phyloP scores from a whole-genome alignment of 768 basidiomycete species.

The Tricholoma furcatifolium region DNA sequence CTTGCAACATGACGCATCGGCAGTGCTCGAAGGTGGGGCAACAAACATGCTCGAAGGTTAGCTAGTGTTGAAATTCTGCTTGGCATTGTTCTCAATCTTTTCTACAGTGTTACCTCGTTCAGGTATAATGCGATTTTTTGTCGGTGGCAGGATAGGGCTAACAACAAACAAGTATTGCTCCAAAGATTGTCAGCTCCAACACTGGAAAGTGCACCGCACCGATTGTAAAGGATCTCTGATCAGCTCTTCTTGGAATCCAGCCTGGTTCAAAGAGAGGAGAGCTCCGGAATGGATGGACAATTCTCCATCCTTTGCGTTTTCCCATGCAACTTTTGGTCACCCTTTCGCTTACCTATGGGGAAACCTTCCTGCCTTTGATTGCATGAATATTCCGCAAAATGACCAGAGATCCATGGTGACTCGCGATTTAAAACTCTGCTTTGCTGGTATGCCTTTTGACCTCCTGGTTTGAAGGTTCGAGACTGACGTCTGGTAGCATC shows the following conservation, averaged over 20 bases:
- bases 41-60: conserved; percentile 29
- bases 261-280: conserved; percentile 26
- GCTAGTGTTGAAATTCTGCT: neutral
- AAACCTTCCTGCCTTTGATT: conserved; percentile 28
- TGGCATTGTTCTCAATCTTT: neutral
- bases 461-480: neutral
- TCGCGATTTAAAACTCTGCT: conserved; percentile 25
- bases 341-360: conserved; percentile 19
- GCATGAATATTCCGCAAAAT: conserved; percentile 23
- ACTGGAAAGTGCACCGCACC: conserved; percentile 28
- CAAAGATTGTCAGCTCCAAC: conserved; percentile 27
- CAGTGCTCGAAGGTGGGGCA: conserved; percentile 13
- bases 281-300: conserved; percentile 21
- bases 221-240: conserved; percentile 27
- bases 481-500: conserved; percentile 15
- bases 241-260: conserved; percentile 26
- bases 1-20: neutral
- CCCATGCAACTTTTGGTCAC: conserved; percentile 8
- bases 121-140: conserved; percentile 1
- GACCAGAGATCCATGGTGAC: conserved; percentile 12
- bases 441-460: conserved; percentile 19
- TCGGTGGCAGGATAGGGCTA: neutral
- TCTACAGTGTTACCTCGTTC: conserved; percentile 14
- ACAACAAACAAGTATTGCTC: conserved; percentile 30
- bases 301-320: neutral